Evolutionary conservation across 2,329 filamentous ascomycete genomes (phyloP), one percentile per base, ranked within the genome.

Genomic region (Stagonosporopsis vannaccii): DNA sequence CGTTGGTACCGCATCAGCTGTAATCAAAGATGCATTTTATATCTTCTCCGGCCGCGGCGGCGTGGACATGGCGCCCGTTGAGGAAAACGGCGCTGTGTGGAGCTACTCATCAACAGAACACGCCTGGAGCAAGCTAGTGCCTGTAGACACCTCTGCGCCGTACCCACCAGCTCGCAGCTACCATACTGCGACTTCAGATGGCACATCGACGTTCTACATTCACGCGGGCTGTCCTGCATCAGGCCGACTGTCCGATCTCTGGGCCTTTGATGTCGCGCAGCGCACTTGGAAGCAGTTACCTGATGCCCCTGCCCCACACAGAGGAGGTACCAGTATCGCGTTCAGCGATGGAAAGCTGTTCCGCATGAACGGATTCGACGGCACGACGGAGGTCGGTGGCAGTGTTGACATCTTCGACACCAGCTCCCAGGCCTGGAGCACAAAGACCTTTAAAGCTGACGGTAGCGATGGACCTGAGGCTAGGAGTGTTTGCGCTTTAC

Each of bases 311-410:
- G 87, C 83, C 1, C 84, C 87, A 7, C 78, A 84, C 0, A 82
- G 91, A 43, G 87, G 87, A 20, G 91, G 90, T 1, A 79, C 89
- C 0, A 85, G 86, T 4, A 85, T 96, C 23, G 85, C 87, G 1
- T 82, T 88, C 48, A 82, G 82, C 40, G 82, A 84, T 50, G 85
- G 85, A 22, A 84, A 86, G 22, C 74, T 96, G 6, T 96, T 89
- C 76, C 84, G 91, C 25, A 93, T 92, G 79, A 90, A 91, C 59
- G 92, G 92, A 0, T 94, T 88, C 65, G 90, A 94, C 72, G 91
- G 90, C 0, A 79, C 82, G 40, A 78, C 70, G 0, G 89, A 93
- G 67, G 80, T 90, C 43, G 91, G 91, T 15, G 91, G 90, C 0
- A 81, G 83, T 56, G 69, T 96, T 12, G 91, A 96, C 68, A 83